Conservation (phyloP, 2,329 filamentous ascomycete species). For the Teratosphaeria zuluensis region DNA sequence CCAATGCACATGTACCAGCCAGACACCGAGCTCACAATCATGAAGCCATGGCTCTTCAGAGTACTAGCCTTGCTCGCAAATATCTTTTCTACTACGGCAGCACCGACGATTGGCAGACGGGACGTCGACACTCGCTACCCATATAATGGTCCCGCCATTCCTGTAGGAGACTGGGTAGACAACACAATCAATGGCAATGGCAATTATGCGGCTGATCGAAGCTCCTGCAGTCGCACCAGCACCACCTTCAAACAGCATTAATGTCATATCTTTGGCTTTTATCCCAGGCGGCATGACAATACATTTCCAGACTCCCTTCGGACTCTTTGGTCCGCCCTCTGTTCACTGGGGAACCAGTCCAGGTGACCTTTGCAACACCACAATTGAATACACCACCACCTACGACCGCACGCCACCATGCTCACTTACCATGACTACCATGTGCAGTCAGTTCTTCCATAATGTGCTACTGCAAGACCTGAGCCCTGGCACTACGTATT, state of each 20-base stretch:
- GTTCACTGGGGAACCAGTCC: constrained; percentile 34
- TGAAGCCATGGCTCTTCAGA: neutral
- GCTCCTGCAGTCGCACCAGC: constrained; percentile 41
- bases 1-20: no score
- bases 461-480: constrained; percentile 37
- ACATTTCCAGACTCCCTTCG: constrained; percentile 45
- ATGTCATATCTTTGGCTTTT: constrained; percentile 42
- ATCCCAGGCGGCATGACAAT: constrained; percentile 41
- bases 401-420: constrained; percentile 42
- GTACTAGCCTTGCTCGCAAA: neutral
- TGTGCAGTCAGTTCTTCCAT: constrained; percentile 44
- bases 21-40: neutral
- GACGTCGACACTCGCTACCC: constrained; percentile 1
- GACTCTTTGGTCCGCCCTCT: constrained; percentile 33
- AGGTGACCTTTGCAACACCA: constrained; percentile 25
- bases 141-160: constrained; percentile 40
- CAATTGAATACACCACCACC: constrained; percentile 32
- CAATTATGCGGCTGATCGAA: constrained; percentile 42
- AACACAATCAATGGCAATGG: constrained; percentile 42
- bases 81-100: neutral
- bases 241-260: constrained; percentile 41
- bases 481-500: constrained; percentile 38
- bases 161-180: constrained; percentile 45
- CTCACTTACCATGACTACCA: constrained; percentile 33
- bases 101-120: neutral